Conservation (phyloP, 768 basidiomycete species). For the Sarcodon sp. region DNA sequence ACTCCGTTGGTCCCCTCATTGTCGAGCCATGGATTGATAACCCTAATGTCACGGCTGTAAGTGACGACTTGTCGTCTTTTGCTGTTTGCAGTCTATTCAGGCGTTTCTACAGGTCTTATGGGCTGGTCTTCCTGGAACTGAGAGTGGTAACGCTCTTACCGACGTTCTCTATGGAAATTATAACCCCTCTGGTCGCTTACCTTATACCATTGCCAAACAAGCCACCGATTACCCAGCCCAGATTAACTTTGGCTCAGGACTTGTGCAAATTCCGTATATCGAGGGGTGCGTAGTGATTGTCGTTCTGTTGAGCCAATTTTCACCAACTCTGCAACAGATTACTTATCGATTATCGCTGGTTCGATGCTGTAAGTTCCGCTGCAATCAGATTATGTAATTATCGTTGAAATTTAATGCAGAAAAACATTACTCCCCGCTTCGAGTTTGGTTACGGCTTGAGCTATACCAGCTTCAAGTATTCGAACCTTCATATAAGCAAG, state of each 20-base stretch:
- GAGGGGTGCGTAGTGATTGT: constrained; percentile 14
- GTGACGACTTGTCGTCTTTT: neutral
- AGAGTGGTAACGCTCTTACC: constrained; percentile 34
- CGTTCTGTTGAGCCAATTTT: neutral
- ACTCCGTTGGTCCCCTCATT: constrained; percentile 28
- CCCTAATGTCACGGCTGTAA: constrained; percentile 36
- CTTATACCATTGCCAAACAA: constrained; percentile 40
- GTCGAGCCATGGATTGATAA: constrained; percentile 34
- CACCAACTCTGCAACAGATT: constrained; percentile 4
- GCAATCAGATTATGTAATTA: neutral
- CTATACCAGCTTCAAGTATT: constrained; percentile 75
- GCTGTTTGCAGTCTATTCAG: neutral
- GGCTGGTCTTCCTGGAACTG: constrained; percentile 32
- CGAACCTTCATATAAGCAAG: constrained; percentile 33
- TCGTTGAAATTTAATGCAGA: constrained; percentile 17
- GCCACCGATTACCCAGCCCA: constrained; percentile 28
- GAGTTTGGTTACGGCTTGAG: constrained; percentile 88
- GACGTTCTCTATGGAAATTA: constrained; percentile 38
- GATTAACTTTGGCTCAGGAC: constrained; percentile 10
- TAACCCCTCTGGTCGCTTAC: constrained; percentile 37
- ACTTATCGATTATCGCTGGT: constrained; percentile 22
- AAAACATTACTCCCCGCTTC: constrained; percentile 66
- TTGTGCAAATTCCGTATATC: constrained; percentile 21
- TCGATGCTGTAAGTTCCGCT: constrained; percentile 18
- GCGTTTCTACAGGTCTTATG: constrained; percentile 13